Evolutionary conservation across 371 early-diverging fungal genomes (phyloP).

Genomic region (Circinella umbellata): DNA sequence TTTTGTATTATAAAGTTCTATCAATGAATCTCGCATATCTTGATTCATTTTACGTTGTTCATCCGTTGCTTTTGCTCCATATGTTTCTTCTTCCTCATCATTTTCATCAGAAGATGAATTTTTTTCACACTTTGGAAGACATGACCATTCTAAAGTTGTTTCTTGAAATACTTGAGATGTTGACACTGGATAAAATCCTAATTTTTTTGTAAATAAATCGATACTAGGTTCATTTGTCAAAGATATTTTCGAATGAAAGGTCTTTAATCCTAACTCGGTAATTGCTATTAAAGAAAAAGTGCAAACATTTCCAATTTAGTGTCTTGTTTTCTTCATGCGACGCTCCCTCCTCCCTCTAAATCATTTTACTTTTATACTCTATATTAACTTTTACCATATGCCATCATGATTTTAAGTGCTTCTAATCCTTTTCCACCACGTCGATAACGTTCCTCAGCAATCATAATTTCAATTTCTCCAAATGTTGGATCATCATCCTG

Average conservation of each 20-base stretch:
- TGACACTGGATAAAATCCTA: slow-evolving; percentile 73
- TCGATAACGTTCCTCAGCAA: slow-evolving; percentile 77
- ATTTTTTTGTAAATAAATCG: slow-evolving; percentile 68
- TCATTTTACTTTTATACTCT: too few relatives aligned
- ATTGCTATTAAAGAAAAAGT: slow-evolving; percentile 34
- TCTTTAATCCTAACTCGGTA: slow-evolving; percentile 58
- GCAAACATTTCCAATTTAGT: background rate
- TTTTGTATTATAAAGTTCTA: background rate
- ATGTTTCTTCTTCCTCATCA: slow-evolving; percentile 25
- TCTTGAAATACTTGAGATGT: slow-evolving; percentile 77
- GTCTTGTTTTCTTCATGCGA: background rate
- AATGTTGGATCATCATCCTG: slow-evolving; percentile 66
- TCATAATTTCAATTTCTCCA: slow-evolving; percentile 94
- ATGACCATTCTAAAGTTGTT: slow-evolving; percentile 67
- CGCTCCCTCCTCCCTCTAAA: too few relatives aligned
- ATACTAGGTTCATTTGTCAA: slow-evolving; percentile 74
- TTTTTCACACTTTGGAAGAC: slow-evolving; percentile 5
- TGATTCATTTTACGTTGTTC: slow-evolving; percentile 21
- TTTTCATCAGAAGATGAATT: slow-evolving; percentile 15
- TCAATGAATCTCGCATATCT: slow-evolving; percentile 3
- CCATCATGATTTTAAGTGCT: slow-evolving; percentile 82
- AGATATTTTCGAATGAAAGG: slow-evolving; percentile 83
- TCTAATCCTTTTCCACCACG: slow-evolving; percentile 75
- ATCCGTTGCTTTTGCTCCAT: slow-evolving; percentile 36
- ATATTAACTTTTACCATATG: slow-evolving; percentile 57